A percentile compares a stretch with the other conserved stretches of the same genome.
phyloP scores from a whole-genome alignment of 331 rosid genomes.

The Quercus tomentella region DNA sequence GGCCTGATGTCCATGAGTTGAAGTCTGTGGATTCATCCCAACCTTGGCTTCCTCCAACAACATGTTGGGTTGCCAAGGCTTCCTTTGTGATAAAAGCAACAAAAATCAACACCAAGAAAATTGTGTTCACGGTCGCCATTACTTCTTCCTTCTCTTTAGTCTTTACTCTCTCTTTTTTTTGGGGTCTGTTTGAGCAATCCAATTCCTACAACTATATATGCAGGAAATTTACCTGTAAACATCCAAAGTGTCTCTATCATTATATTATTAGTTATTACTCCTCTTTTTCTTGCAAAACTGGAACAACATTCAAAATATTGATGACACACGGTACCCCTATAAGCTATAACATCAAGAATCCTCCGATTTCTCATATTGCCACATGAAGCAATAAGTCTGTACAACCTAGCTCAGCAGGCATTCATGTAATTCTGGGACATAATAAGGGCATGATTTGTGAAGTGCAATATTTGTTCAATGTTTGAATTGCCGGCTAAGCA shows the following conservation, averaged over 20 bases:
- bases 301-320: constrained; percentile 10
- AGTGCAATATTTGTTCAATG: constrained; percentile 11
- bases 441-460: background rate
- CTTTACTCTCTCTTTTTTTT: constrained; percentile 1
- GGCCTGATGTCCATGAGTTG: constrained; percentile 59
- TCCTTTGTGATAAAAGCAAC: constrained; percentile 35
- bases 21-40: constrained; percentile 80
- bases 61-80: constrained; percentile 46
- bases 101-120: constrained; percentile 32
- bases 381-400: background rate
- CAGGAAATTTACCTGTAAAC: background rate
- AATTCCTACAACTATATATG: constrained; percentile 26
- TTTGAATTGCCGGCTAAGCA: constrained; percentile 64
- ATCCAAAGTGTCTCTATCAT: constrained; percentile 1
- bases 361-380: background rate
- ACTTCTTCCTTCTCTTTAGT: background rate
- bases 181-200: constrained; percentile 9
- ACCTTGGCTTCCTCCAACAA: constrained; percentile 89
- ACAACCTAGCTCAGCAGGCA: background rate
- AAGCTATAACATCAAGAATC: constrained; percentile 5
- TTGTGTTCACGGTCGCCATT: constrained; percentile 58
- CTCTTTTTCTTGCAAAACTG: background rate
- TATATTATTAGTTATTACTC: background rate
- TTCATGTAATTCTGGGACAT: constrained; percentile 26
- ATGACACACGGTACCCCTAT: constrained; percentile 2